These are phyloP conservation scores for Coix lacrymajobi DNA, from an alignment of 176 grass and related monocot species.

Conservation along the genomic window DNA sequence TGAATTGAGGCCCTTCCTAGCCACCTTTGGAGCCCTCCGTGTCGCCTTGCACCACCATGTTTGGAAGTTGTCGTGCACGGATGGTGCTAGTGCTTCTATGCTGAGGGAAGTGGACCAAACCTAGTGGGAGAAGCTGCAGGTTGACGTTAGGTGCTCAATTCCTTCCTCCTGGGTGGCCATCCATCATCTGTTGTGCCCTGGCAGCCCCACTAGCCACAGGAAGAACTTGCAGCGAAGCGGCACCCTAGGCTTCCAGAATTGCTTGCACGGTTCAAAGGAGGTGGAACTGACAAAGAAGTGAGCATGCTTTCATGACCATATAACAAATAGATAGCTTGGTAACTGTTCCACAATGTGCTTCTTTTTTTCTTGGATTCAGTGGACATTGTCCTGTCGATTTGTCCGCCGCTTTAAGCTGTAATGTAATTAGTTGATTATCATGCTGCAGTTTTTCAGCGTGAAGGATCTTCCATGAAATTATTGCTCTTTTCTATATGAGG, in stretches of 20 bases:
- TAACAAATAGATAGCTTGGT: neutral
- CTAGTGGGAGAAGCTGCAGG: too few species aligned
- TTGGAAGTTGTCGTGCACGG: neutral
- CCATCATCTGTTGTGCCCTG: neutral
- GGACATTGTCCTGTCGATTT: neutral
- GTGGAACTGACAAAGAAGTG: neutral
- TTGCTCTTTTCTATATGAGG: conserved; percentile 5
- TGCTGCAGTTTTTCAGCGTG: neutral
- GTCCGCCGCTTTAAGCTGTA: neutral
- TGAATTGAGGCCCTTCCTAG: neutral
- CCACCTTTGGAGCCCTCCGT: neutral
- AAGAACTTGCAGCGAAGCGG: neutral
- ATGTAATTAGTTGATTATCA: neutral
- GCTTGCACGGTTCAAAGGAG: neutral
- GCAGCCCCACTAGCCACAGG: neutral
- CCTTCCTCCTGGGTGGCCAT: neutral
- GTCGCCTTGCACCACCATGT: neutral
- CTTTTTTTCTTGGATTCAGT: neutral
- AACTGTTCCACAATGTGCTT: neutral
- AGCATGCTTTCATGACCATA: neutral
- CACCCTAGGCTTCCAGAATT: neutral
- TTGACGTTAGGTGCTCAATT: neutral
- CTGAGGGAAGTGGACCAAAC: too few species aligned
- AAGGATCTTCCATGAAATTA: neutral
- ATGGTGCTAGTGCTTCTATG: neutral